Conservation (phyloP, 495 filamentous ascomycete genomes). For the Hapsidospora chrysogenum region DNA sequence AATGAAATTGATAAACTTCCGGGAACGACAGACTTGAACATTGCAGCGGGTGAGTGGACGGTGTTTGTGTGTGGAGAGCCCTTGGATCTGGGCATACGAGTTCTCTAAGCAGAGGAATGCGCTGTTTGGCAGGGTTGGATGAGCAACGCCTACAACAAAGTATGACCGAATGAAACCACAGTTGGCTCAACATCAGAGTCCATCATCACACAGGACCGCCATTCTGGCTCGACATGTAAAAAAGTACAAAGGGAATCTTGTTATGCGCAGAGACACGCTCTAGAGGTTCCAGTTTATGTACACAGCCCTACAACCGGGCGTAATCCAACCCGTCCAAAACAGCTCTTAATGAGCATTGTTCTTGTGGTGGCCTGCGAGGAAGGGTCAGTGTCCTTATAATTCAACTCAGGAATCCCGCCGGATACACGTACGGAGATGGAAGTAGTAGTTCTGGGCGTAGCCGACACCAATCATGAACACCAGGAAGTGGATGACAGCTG, state of each 20-base stretch:
- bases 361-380: constrained; percentile 81
- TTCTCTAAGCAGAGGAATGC: too few species aligned
- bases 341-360: constrained; percentile 89
- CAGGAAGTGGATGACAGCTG: constrained; percentile 80
- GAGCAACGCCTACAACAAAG: too few species aligned
- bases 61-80: too few species aligned
- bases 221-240: too few species aligned
- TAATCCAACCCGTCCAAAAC: constrained; percentile 2
- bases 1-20: too few species aligned
- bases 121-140: too few species aligned
- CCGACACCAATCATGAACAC: constrained; percentile 55
- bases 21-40: too few species aligned
- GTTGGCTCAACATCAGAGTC: too few species aligned
- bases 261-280: neutral
- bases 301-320: constrained; percentile 17
- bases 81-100: too few species aligned
- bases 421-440: constrained; percentile 76
- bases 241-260: neutral
- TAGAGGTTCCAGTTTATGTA: constrained; percentile 19
- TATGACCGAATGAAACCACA: too few species aligned
- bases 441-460: constrained; percentile 97
- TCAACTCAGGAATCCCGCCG: neutral
- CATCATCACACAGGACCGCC: too few species aligned
- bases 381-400: constrained; percentile 2
- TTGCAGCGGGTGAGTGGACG: too few species aligned